A percentile compares a stretch with the other conserved stretches of the same genome.
These are phyloP conservation scores for Aureobasidium namibiae DNA, from an alignment of 2,329 filamentous ascomycete genomes.

Conservation along the genomic window DNA sequence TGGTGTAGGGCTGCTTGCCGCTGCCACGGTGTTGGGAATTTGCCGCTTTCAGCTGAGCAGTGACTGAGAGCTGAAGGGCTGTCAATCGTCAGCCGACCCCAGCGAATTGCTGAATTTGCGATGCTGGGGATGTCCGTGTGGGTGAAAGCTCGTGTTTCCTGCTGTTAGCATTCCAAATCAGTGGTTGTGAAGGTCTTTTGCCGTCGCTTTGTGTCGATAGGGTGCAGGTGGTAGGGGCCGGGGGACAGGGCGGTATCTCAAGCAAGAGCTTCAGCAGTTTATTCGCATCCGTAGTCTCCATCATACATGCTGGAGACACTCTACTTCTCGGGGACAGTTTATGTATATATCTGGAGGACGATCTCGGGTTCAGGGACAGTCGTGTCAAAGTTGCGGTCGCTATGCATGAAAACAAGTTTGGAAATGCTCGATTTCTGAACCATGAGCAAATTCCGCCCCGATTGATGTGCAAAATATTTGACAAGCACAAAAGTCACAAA, in stretches of 20 bases:
- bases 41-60: too few species aligned
- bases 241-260: not conserved
- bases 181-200: too few species aligned
- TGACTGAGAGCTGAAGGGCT: too few species aligned
- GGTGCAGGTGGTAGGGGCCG: not conserved
- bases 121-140: not conserved
- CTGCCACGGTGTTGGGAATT: not conserved
- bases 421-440: not conserved
- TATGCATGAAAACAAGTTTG: not conserved
- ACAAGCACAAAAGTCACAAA: too few species aligned
- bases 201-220: too few species aligned
- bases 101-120: not conserved
- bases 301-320: not conserved
- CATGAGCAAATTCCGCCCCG: too few species aligned
- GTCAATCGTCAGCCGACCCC: not conserved
- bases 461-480: too few species aligned
- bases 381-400: too few species aligned
- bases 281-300: not conserved
- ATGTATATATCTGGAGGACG: not conserved
- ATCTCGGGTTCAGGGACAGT: too few species aligned
- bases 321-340: too few species aligned
- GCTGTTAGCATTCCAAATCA: not conserved
- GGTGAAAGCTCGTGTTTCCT: not conserved
- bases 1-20: not conserved
- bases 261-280: not conserved